phyloP scores from a whole-genome alignment of 179 eudicot species.

The Silene vulgaris region DNA sequence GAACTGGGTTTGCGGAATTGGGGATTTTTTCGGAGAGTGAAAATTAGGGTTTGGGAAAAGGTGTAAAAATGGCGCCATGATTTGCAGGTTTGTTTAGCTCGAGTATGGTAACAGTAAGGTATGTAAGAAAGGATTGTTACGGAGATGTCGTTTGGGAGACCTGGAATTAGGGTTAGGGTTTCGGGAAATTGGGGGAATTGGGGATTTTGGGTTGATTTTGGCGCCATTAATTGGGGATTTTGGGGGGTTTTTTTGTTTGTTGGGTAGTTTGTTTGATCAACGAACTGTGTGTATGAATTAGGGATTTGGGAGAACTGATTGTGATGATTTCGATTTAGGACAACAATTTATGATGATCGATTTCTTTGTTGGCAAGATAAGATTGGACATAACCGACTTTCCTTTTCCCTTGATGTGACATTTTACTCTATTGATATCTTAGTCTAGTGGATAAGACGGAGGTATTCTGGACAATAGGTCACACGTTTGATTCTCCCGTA shows the following conservation, averaged over 20 bases:
- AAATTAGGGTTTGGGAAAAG: conserved; percentile 39
- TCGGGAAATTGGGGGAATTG: conserved; percentile 15
- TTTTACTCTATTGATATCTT: too few relatives aligned
- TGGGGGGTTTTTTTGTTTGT: neutral
- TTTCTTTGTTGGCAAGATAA: too few relatives aligned
- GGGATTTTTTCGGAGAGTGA: conserved; percentile 56
- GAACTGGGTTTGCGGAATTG: conserved; percentile 22
- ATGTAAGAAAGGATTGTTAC: conserved; percentile 52
- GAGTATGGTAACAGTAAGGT: conserved; percentile 50
- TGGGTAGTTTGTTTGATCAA: too few relatives aligned
- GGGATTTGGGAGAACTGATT: too few relatives aligned
- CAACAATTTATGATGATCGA: too few relatives aligned
- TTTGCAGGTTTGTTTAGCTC: conserved; percentile 58
- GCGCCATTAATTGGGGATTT: conserved; percentile 18
- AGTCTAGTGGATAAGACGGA: too few relatives aligned
- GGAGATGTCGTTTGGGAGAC: conserved; percentile 62
- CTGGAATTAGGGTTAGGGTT: conserved; percentile 63
- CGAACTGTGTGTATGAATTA: too few relatives aligned
- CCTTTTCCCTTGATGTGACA: too few relatives aligned
- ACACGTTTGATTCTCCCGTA: too few relatives aligned
- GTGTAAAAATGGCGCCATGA: conserved; percentile 67
- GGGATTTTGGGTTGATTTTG: conserved; percentile 9
- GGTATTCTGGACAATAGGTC: too few relatives aligned
- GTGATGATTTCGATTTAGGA: too few relatives aligned
- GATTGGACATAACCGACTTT: too few relatives aligned